These are phyloP conservation scores for Calocera viscosa DNA, from an alignment of 768 basidiomycete species.

Conservation along the genomic window DNA sequence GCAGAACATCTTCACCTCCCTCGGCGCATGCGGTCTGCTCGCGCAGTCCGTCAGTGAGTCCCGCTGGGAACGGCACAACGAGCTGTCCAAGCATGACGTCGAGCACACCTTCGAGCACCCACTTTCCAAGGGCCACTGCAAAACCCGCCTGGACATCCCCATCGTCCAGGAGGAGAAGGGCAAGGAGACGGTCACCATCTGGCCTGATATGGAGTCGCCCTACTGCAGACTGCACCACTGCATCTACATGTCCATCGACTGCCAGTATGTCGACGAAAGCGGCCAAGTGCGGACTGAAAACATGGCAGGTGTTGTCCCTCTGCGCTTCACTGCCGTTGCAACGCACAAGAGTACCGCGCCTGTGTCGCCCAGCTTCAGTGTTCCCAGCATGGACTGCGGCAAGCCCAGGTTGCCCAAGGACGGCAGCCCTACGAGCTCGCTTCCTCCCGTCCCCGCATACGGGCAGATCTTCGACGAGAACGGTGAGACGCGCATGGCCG, in stretches of 20 bases:
- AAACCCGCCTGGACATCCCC: neutral
- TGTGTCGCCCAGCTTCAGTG: neutral
- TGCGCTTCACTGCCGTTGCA: constrained; percentile 1
- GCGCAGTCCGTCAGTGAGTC: neutral
- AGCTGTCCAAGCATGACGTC: neutral
- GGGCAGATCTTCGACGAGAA: constrained; percentile 5
- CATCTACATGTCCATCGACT: constrained; percentile 8
- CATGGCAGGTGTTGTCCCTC: neutral
- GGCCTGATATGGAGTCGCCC: constrained; percentile 4
- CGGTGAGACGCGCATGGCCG: constrained; percentile 1
- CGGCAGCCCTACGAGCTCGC: neutral
- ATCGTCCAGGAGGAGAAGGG: constrained; percentile 1
- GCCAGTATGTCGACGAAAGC: neutral
- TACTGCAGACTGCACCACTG: constrained; percentile 1
- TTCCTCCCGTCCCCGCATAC: neutral
- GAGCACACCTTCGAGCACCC: neutral
- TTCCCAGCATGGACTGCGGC: neutral
- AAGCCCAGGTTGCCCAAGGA: neutral
- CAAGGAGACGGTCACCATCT: neutral
- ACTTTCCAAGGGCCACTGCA: neutral
- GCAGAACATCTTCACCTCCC: constrained; percentile 6
- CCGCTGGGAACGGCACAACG: neutral
- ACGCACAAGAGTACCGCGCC: neutral
- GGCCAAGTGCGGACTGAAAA: neutral
- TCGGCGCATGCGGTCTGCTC: neutral